phyloP scores from a whole-genome alignment of 1,284 basidiomycete genomes.

The Blastosporella zonata region DNA sequence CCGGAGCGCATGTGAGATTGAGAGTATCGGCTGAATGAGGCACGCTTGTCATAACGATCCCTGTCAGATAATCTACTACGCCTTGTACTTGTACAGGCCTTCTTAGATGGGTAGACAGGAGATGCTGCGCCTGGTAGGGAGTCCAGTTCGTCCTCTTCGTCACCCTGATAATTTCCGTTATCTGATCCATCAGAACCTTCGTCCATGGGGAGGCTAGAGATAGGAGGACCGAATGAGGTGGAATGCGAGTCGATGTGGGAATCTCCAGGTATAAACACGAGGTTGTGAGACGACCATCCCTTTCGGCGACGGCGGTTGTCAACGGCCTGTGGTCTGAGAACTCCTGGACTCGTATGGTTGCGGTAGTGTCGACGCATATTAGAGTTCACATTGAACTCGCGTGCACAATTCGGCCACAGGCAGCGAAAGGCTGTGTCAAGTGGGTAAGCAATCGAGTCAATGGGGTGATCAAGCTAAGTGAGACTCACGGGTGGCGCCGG shows the following conservation, averaged over 20 bases:
- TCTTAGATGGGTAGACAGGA: too few species aligned
- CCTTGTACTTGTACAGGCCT: too few species aligned
- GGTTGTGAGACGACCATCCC: constrained; percentile 15
- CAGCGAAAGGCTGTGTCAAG: constrained; percentile 60
- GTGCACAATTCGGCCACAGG: constrained; percentile 68
- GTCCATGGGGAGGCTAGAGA: constrained; percentile 23
- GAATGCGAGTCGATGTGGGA: background rate
- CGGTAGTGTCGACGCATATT: constrained; percentile 79
- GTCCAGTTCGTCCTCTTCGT: constrained; percentile 17
- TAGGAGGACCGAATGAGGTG: constrained; percentile 18
- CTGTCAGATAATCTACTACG: too few species aligned
- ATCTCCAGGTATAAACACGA: constrained; percentile 14
- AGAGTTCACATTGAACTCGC: constrained; percentile 76
- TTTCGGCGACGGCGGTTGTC: constrained; percentile 26
- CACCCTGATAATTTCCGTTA: constrained; percentile 11
- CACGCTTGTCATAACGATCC: too few species aligned
- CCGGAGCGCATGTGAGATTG: too few species aligned
- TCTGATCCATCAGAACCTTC: constrained; percentile 25
- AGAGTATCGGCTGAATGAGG: too few species aligned
- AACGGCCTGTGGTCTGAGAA: constrained; percentile 20
- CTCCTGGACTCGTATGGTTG: constrained; percentile 48
- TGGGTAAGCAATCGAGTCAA: constrained; percentile 6
- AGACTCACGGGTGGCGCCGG: constrained; percentile 68
- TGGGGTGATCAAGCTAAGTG: background rate
- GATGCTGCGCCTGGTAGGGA: too few species aligned